A percentile compares a stretch with the other conserved stretches of the same genome.
Conservation (phyloP, 352 stramenopile species). For the Pythium utonaiense region DNA sequence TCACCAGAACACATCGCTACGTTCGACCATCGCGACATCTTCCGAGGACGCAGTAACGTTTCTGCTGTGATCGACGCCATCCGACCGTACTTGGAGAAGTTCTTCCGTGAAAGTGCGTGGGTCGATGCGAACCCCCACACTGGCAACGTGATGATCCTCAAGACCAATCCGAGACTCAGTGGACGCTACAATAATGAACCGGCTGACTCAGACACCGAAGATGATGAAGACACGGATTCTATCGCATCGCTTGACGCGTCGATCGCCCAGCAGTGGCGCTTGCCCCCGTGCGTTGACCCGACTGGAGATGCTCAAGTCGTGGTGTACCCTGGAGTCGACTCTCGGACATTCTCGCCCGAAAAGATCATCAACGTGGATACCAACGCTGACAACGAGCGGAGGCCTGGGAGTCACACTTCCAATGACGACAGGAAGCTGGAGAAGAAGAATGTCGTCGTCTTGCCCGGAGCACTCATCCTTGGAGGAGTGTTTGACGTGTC, state of each 20-base stretch:
- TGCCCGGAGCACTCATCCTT: slow-evolving; percentile 39
- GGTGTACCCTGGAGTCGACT: slow-evolving; percentile 46
- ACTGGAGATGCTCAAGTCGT: slow-evolving; percentile 44
- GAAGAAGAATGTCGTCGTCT: slow-evolving; percentile 52
- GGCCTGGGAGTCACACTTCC: no score
- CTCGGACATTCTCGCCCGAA: slow-evolving; percentile 43
- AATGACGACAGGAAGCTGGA: slow-evolving; percentile 12
- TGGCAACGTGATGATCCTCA: slow-evolving; percentile 30
- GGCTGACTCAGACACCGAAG: slow-evolving; percentile 28
- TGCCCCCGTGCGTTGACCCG: slow-evolving; percentile 46
- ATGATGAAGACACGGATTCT: slow-evolving; percentile 17
- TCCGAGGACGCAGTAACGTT: slow-evolving; percentile 53
- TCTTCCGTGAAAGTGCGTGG: slow-evolving; percentile 32
- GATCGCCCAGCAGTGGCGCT: slow-evolving; percentile 29
- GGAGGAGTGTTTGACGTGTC: slow-evolving; percentile 69
- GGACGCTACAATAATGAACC: slow-evolving; percentile 29
- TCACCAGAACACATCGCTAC: slow-evolving; percentile 28
- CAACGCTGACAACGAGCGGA: not conserved
- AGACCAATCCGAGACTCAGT: slow-evolving; percentile 20
- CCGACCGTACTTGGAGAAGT: slow-evolving; percentile 47
- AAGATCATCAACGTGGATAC: slow-evolving; percentile 58
- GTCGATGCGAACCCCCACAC: slow-evolving; percentile 1
- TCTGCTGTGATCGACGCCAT: slow-evolving; percentile 62
- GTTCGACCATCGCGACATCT: slow-evolving; percentile 55
- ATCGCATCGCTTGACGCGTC: not conserved